Conservation (phyloP, 441 rosid species). For the Erysimum cheiri region DNA sequence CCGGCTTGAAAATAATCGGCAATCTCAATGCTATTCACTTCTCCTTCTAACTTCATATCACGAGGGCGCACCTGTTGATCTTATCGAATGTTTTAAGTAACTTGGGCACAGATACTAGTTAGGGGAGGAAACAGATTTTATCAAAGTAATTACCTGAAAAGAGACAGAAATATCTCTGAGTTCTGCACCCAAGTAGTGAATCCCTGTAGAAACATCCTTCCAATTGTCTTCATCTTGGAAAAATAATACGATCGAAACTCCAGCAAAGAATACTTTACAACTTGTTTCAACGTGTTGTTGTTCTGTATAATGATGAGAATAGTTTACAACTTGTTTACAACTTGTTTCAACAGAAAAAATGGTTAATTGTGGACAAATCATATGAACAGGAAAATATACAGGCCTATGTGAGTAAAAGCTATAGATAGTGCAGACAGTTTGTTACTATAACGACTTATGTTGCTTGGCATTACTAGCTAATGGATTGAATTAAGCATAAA, state of each 20-base stretch:
- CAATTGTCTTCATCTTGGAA: constrained; percentile 70
- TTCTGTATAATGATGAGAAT: constrained; percentile 55
- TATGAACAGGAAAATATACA: constrained; percentile 22
- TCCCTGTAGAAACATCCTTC: constrained; percentile 44
- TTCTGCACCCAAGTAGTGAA: constrained; percentile 78
- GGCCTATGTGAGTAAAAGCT: constrained; percentile 9
- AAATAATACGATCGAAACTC: constrained; percentile 69
- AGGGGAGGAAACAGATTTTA: constrained; percentile 34
- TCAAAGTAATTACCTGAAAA: constrained; percentile 73
- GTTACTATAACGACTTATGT: constrained; percentile 14
- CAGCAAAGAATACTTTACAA: constrained; percentile 68
- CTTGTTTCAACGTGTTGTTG: constrained; percentile 87
- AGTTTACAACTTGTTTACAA: too few species aligned
- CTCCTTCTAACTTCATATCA: constrained; percentile 74
- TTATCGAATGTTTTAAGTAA: constrained; percentile 47
- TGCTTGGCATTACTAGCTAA: constrained; percentile 25
- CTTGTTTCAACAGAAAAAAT: constrained; percentile 3
- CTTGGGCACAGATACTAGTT: constrained; percentile 34
- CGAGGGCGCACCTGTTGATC: constrained; percentile 82
- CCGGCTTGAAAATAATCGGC: constrained; percentile 56
- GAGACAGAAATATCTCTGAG: constrained; percentile 61
- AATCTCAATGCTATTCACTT: constrained; percentile 67
- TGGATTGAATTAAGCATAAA: constrained; percentile 10
- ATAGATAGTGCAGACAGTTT: constrained; percentile 22
- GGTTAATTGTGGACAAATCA: constrained; percentile 24